Percentiles rank a stretch among this genome's conserved stretches.
phyloP scores from a whole-genome alignment of 2,329 filamentous ascomycete genomes.

The Coniella lustricola region DNA sequence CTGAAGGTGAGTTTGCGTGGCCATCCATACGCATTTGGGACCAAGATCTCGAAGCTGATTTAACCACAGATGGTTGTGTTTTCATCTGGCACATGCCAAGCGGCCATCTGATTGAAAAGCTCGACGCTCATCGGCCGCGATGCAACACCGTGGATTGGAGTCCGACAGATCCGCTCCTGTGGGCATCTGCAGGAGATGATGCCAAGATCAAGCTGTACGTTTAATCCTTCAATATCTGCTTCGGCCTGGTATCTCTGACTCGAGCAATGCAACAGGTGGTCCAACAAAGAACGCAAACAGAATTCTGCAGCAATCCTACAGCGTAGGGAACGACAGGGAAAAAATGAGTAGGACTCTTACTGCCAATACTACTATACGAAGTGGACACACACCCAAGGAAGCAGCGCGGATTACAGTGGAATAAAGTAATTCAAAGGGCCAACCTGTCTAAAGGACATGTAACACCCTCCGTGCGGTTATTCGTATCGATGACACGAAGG shows the following conservation, averaged over 20 bases:
- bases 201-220: conserved; percentile 76
- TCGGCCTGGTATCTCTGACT: background rate
- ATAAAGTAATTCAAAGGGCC: too few relatives aligned
- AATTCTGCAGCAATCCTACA: background rate
- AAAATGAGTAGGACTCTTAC: conserved; percentile 4
- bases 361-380: too few relatives aligned
- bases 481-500: background rate
- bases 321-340: background rate
- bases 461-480: too few relatives aligned
- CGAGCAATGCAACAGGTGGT: conserved; percentile 26
- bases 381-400: too few relatives aligned
- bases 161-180: conserved; percentile 71
- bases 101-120: conserved; percentile 65
- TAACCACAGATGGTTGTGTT: conserved; percentile 51
- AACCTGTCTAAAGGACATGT: too few relatives aligned
- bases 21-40: background rate
- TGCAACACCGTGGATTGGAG: conserved; percentile 91
- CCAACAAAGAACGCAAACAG: conserved; percentile 28
- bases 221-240: background rate
- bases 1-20: conserved; percentile 58
- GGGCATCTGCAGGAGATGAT: conserved; percentile 90
- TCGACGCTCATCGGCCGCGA: conserved; percentile 67
- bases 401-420: too few relatives aligned
- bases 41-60: background rate
- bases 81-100: conserved; percentile 90